Evolutionary conservation across 73 alveolate species (phyloP).

Genomic region (Stentor roeselii): DNA sequence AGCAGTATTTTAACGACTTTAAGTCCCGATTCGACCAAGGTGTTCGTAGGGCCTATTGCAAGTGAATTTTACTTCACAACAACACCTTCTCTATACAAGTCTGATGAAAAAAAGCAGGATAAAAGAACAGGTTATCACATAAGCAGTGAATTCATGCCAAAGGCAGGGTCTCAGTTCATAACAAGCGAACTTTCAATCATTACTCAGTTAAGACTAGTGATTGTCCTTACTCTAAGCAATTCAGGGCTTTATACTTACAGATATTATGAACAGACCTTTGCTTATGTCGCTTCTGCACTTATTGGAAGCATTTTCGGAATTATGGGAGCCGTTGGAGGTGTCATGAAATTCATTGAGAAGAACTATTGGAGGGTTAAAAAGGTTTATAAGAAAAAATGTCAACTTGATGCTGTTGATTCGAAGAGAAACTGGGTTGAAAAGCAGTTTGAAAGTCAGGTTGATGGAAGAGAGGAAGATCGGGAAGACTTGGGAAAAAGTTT

Average conservation of each 20-base stretch:
- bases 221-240: background rate
- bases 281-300: background rate
- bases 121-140: constrained; percentile 11
- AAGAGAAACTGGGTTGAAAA: too few relatives aligned
- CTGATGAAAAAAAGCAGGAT: background rate
- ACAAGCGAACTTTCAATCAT: background rate
- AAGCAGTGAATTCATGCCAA: background rate
- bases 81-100: constrained; percentile 6
- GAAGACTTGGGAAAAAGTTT: too few relatives aligned
- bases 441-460: too few relatives aligned
- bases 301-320: background rate
- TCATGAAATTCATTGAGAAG: background rate
- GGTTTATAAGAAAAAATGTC: background rate
- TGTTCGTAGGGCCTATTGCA: background rate
- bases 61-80: background rate
- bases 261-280: background rate
- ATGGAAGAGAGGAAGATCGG: too few relatives aligned
- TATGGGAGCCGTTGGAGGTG: constrained; percentile 26
- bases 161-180: background rate
- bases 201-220: background rate
- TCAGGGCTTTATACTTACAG: background rate
- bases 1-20: background rate
- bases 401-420: background rate
- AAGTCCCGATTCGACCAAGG: background rate
- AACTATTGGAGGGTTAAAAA: background rate